phyloP scores from a whole-genome alignment of 2,329 filamentous ascomycete genomes.

The Exutisphaerella laricina region DNA sequence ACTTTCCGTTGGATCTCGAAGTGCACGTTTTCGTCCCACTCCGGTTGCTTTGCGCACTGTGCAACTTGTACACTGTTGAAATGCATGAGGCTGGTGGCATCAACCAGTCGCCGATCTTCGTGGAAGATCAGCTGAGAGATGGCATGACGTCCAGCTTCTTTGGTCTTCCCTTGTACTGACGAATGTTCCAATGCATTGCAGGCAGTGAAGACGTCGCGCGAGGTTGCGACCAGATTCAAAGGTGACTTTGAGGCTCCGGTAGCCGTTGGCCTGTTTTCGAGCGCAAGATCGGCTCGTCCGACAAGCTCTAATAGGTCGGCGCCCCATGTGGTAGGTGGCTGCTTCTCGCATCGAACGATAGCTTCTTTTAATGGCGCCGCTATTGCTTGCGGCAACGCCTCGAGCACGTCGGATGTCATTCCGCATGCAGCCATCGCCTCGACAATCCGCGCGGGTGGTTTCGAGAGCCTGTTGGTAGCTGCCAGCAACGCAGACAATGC shows the following conservation, averaged over 20 bases:
- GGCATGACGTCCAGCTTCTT: slow-evolving; percentile 69
- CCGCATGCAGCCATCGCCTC: slow-evolving; percentile 66
- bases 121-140: slow-evolving; percentile 84
- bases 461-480: slow-evolving; percentile 21
- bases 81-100: slow-evolving; percentile 79
- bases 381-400: slow-evolving; percentile 81
- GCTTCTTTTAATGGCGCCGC: slow-evolving; percentile 74
- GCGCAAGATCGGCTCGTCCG: slow-evolving; percentile 71
- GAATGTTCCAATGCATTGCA: slow-evolving; percentile 61
- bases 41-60: slow-evolving; percentile 67
- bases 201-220: slow-evolving; percentile 70
- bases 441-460: slow-evolving; percentile 21
- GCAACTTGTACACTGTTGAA: slow-evolving; percentile 74
- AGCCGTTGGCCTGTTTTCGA: not conserved
- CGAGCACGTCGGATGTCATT: slow-evolving; percentile 62
- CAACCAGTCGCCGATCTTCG: slow-evolving; percentile 82
- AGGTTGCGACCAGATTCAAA: slow-evolving; percentile 1
- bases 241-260: slow-evolving; percentile 31
- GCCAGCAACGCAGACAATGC: slow-evolving; percentile 24
- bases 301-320: slow-evolving; percentile 66
- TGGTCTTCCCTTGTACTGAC: slow-evolving; percentile 66
- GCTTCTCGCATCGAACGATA: slow-evolving; percentile 76
- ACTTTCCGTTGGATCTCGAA: slow-evolving; percentile 89
- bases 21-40: slow-evolving; percentile 79
- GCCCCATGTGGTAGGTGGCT: slow-evolving; percentile 72